Percentiles rank a stretch among this genome's conserved stretches.
These are phyloP conservation scores for Craterostigma plantagineum DNA, from an alignment of 257 asterid genomes.

Conservation along the genomic window DNA sequence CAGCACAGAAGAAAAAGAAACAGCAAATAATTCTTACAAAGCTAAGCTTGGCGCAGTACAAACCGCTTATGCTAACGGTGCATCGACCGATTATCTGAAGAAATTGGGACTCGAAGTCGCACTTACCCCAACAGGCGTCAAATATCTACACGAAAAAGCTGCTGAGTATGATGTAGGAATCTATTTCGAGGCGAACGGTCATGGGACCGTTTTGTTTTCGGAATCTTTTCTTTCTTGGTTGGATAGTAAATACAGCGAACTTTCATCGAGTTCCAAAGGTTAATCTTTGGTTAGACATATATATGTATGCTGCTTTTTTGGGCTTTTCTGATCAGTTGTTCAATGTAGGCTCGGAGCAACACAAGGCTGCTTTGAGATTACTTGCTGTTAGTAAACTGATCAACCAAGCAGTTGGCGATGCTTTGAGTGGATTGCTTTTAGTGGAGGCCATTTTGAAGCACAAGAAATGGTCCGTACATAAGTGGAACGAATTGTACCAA, in stretches of 20 bases:
- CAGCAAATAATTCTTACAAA: slow-evolving; percentile 19
- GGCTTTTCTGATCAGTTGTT: not conserved
- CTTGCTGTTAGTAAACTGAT: slow-evolving; percentile 64
- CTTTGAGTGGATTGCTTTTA: slow-evolving; percentile 64
- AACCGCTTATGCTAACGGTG: slow-evolving; percentile 97
- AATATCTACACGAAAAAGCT: slow-evolving; percentile 80
- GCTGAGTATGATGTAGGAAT: slow-evolving; percentile 81
- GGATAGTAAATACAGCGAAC: slow-evolving; percentile 30
- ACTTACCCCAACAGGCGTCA: slow-evolving; percentile 87
- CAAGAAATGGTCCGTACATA: slow-evolving; percentile 53
- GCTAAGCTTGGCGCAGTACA: slow-evolving; percentile 65
- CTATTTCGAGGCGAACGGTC: slow-evolving; percentile 96
- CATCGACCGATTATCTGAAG: slow-evolving; percentile 76
- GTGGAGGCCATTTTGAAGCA: slow-evolving; percentile 78
- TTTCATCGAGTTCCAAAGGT: slow-evolving; percentile 50
- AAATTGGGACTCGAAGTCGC: slow-evolving; percentile 59
- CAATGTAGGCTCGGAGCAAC: slow-evolving; percentile 51
- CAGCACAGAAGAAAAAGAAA: slow-evolving; percentile 18
- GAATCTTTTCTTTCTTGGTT: slow-evolving; percentile 43
- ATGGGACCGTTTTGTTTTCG: slow-evolving; percentile 86
- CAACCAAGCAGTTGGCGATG: slow-evolving; percentile 95
- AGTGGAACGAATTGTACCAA: slow-evolving; percentile 74
- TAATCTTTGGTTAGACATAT: not conserved
- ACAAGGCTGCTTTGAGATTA: slow-evolving; percentile 64
- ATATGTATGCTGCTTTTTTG: no score